Evolutionary conservation across 1,284 basidiomycete genomes (phyloP), one percentile per base, ranked within the genome.

Genomic region (Pholiota adiposa): DNA sequence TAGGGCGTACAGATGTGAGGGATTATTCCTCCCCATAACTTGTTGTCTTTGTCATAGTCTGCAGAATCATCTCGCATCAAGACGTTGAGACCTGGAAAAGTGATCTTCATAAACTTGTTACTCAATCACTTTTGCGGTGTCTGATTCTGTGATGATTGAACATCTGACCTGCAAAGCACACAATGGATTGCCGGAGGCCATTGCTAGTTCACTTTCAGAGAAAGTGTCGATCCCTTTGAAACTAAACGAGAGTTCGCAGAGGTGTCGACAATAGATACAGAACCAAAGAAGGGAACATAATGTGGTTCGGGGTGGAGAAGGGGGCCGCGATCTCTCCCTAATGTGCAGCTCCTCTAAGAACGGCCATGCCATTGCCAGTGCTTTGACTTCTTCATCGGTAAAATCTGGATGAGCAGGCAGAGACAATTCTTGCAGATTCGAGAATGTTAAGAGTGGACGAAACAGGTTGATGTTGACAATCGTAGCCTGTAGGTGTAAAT

Each of bases 321-420:
- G 4, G 36, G 4, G n/a, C n/a, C n/a, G n/a, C n/a, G n/a, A n/a
- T n/a, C n/a, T n/a, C 12, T 3, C 36, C 2, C 19, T 12, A 18
- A 27, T 27, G 21, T 25, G 6, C 27, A 61, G 34, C 9, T 2
- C 16, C 21, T 64, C 54, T 11, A 64, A 44, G 7, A 31, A 31
- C 21, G 60, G 63, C 63, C 63, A 64, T 11, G 63, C 16, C 40
- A 48, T 54, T 8, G 63, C 63, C 5, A 64, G 16, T 2, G 27
- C 25, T 51, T 62, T 61, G 25, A 59, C 40, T 31, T 64, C 60
- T n/a, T 19, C 60, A 41, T 64, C 63, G 6, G 51, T 61, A 9
- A 61, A 12, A 27, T 54, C 54, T 12, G 61, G 36, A 25, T 57
- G 41, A 1, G 56, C 27, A n/a, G 34, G 9, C 0, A 64, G 48